Evolutionary conservation across 2,329 filamentous ascomycete genomes (phyloP).

Genomic region (Xylaria polymorpha): DNA sequence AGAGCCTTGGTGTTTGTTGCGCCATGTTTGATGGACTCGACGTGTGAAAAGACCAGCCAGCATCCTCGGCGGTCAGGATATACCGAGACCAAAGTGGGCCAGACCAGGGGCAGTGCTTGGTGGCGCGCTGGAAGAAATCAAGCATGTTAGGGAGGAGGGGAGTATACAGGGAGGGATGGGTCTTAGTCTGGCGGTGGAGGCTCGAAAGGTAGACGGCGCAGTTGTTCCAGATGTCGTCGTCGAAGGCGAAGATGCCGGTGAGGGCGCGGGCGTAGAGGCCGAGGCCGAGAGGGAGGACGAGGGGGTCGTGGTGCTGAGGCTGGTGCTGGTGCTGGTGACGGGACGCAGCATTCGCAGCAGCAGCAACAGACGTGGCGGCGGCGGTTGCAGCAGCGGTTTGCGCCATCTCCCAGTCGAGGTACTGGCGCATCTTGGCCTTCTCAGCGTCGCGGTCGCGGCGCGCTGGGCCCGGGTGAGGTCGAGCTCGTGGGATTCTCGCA

Average conservation of each 20-base stretch:
- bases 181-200: conserved; percentile 57
- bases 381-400: conserved; percentile 62
- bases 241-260: conserved; percentile 74
- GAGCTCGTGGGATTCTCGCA: conserved; percentile 76
- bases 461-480: conserved; percentile 70
- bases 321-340: conserved; percentile 14
- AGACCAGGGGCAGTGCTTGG: conserved; percentile 92
- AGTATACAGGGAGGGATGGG: conserved; percentile 51
- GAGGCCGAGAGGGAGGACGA: conserved; percentile 64
- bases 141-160: conserved; percentile 65
- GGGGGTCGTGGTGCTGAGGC: conserved; percentile 44
- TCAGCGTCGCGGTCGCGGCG: conserved; percentile 66
- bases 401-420: conserved; percentile 85
- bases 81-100: conserved; percentile 91
- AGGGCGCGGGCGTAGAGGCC: conserved; percentile 85
- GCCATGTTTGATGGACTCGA: conserved; percentile 90
- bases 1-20: conserved; percentile 88
- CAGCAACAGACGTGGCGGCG: conserved; percentile 55
- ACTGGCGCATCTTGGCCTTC: conserved; percentile 67
- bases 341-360: conserved; percentile 53
- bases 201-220: conserved; percentile 79
- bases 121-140: conserved; percentile 81
- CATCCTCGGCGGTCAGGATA: conserved; percentile 84
- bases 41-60: conserved; percentile 78
- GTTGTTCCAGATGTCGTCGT: conserved; percentile 84